Evolutionary conservation across 176 grass and related monocot species (phyloP), one percentile per base, ranked within the genome.

Genomic region (Avena eriantha): DNA sequence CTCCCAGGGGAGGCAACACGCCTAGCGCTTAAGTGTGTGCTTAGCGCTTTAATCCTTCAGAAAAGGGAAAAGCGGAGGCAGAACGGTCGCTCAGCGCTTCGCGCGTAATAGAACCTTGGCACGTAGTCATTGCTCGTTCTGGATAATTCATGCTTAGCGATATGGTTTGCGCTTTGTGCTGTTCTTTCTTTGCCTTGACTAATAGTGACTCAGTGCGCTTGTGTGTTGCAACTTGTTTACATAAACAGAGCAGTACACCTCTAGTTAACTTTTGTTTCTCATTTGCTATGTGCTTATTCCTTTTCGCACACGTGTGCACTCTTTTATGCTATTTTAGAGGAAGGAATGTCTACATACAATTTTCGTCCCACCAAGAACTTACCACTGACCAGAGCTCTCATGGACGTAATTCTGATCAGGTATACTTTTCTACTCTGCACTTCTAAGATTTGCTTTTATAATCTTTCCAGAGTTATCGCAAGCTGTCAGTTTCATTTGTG

Each of bases 281-380:
- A 51, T 79, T 34, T 53, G 12, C 21, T 74, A 47, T 81, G 31
- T 84, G 33, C 49, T 82, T 26, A 46, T 73, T 82, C 39, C 19
- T 86, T 82, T 77, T 82, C 2, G 56, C 61, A 81, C 14, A 18
- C 3, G 1, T 59, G 22, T 69, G 69, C 24, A 69, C 23, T 55
- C 13, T 57, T 70, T 80, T 66, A 64, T 91, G 45, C 33, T 63
- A 87, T 89, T 89, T 86, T 70, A 99, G 97, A 89, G 97, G 97
- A 87, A 90, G 97, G 89, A 96, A 99, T 96, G 76, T 99, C 31
- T 99, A 99, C 77, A 89, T 99, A 82, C 97, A 99, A 51, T 99
- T 96, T 82, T 99, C 97, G 57, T 99, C 97, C 21, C 97, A 99
- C 78, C 97, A 99, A 86, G 97, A 99, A 58, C 88, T 99, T 71